Base-by-base conservation (phyloP, 2,329 filamentous ascomycete species). In the Aurifilum marmelostoma region DNA sequence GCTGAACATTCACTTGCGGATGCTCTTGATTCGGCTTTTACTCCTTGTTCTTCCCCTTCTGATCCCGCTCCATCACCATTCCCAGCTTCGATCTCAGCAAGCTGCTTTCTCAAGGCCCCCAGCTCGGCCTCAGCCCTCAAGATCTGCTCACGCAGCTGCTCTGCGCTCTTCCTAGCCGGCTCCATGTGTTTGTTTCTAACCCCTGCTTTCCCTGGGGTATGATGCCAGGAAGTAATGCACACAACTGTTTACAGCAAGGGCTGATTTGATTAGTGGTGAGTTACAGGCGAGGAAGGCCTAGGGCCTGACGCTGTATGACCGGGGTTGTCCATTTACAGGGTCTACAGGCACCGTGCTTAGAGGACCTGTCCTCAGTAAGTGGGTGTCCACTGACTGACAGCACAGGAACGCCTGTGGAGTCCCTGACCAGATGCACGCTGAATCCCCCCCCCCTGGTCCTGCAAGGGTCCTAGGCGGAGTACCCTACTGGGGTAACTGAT, bases 71-170 rank as follows among this genome's bases (percentile, higher is more conserved):
- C 18, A 9, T 37, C 34, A 14, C 70, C 65, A 14, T 73, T 63
- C 32, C 75, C 70, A 1, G 76, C 72, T 71, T 85, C 83, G 1
- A 80, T 78, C 4, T 77, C 73, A 3, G 78, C 79, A 5, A 89
- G 82, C 71, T 84, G 81, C 1, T 77, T 74, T 70, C 79, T 83
- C 24, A 88, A 75, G 2, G 75, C 76, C 8, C 76, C 76, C 1
- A 90, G 79, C 52, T 87, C 81, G 2, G 77, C 76, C 71, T 89
- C 85, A 0, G 82, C 80, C 34, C 76, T 77, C 6, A 76, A 75
- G 67, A 90, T 87, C 70, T 85, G 82, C 56, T 74, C 72, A 54
- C 80, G 79, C n/a, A 89, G 75, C 32, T 76, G 74, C 24, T 83
- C 67, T 12, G 72, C 62, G 21, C 79, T 69, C 81, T 72, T 70